These are phyloP conservation scores for Pistacia atlantica DNA, from an alignment of 345 rosid genomes.

Conservation along the genomic window DNA sequence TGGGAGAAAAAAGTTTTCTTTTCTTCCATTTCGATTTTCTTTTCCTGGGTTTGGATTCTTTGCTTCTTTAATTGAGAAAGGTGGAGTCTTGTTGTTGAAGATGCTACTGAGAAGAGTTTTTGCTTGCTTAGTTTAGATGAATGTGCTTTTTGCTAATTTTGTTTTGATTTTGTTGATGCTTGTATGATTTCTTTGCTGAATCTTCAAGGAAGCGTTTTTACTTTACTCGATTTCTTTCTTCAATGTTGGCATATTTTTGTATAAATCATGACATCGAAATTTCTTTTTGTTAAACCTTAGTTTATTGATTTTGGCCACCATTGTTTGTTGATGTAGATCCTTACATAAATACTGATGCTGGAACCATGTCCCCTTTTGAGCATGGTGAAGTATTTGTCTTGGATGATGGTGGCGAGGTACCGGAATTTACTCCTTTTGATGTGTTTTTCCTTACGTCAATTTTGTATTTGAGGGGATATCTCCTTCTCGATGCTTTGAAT, in stretches of 20 bases:
- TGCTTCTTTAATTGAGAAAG: background rate
- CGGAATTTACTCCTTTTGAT: background rate
- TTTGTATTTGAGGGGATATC: slow-evolving; percentile 1
- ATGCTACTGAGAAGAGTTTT: background rate
- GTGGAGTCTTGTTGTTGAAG: background rate
- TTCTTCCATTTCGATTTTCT: background rate
- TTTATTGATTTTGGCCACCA: background rate
- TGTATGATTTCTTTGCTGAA: background rate
- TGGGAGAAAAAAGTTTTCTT: background rate
- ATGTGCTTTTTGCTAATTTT: background rate
- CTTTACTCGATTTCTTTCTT: too few relatives aligned
- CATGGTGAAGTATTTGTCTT: slow-evolving; percentile 97
- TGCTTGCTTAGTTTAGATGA: slow-evolving; percentile 1
- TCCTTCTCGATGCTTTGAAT: background rate
- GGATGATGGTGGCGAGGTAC: slow-evolving; percentile 98
- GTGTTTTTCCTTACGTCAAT: background rate
- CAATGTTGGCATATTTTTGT: too few relatives aligned
- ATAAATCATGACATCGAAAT: background rate
- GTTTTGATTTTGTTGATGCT: background rate
- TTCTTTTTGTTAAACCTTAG: slow-evolving; percentile 5
- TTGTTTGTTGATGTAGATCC: slow-evolving; percentile 58
- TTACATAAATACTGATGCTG: slow-evolving; percentile 93
- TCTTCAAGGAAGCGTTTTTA: background rate
- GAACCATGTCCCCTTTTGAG: slow-evolving; percentile 98
- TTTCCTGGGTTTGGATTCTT: slow-evolving; percentile 5